Percentiles rank a stretch among this genome's conserved stretches.
phyloP scores from a whole-genome alignment of 805 yeast genomes.

The Starmera caribaea region DNA sequence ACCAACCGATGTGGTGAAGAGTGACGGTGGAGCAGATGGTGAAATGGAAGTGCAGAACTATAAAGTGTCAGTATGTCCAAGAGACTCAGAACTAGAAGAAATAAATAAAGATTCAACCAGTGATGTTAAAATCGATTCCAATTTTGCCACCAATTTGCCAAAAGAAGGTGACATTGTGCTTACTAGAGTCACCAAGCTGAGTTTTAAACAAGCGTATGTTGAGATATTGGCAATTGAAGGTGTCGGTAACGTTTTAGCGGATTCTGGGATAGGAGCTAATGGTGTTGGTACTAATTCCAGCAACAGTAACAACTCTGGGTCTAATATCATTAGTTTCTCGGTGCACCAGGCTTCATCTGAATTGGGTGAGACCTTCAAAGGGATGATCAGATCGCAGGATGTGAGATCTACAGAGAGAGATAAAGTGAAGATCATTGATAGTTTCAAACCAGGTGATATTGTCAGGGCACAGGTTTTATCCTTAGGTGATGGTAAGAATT shows the following conservation, averaged over 20 bases:
- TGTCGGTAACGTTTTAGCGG: constrained; percentile 44
- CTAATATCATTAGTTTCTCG: constrained; percentile 37
- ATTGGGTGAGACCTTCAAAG: constrained; percentile 83
- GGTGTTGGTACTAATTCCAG: constrained; percentile 30
- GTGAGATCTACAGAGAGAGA: constrained; percentile 88
- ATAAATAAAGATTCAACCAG: constrained; percentile 1
- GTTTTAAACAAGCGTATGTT: constrained; percentile 61
- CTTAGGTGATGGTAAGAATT: constrained; percentile 88
- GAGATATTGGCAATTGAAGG: constrained; percentile 69
- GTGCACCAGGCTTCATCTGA: constrained; percentile 47
- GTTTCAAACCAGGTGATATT: constrained; percentile 88
- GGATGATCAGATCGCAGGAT: constrained; percentile 78
- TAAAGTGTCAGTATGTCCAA: constrained; percentile 20
- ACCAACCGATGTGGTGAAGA: no score
- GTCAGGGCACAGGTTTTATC: constrained; percentile 75
- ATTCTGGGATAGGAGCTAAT: constrained; percentile 58
- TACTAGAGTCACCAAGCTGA: constrained; percentile 60
- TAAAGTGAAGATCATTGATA: constrained; percentile 64
- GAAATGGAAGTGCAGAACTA: constrained; percentile 5
- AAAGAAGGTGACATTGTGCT: constrained; percentile 78
- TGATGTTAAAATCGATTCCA: constrained; percentile 9
- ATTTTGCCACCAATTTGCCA: constrained; percentile 49
- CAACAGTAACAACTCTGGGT: constrained; percentile 51
- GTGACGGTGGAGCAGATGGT: constrained; percentile 4
- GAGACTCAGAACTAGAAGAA: constrained; percentile 7